These are phyloP conservation scores for Barnettozyma pratensis DNA, from an alignment of 805 yeast genomes.

Conservation along the genomic window DNA sequence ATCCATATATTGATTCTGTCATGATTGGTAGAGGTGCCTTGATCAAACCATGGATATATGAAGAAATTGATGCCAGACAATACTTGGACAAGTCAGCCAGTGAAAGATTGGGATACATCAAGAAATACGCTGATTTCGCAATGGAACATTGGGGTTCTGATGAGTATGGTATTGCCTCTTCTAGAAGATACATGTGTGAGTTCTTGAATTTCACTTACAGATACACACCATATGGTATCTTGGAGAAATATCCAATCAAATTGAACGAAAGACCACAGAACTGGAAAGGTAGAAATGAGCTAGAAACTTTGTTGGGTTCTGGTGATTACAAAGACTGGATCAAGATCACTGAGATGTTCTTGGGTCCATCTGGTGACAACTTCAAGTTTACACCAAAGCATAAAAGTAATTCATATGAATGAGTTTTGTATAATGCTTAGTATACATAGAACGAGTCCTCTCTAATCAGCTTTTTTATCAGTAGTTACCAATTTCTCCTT, in stretches of 20 bases:
- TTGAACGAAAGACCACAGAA: conserved; percentile 90
- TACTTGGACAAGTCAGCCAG: conserved; percentile 85
- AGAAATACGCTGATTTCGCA: conserved; percentile 70
- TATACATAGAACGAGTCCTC: no score
- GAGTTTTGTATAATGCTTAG: background rate
- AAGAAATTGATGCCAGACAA: conserved; percentile 87
- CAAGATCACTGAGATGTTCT: conserved; percentile 89
- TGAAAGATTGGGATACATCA: conserved; percentile 77
- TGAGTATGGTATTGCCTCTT: conserved; percentile 83
- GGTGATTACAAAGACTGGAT: conserved; percentile 92
- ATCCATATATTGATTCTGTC: conserved; percentile 78
- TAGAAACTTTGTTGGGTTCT: conserved; percentile 86
- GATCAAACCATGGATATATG: conserved; percentile 98
- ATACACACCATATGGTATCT: conserved; percentile 89
- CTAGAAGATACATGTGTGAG: conserved; percentile 91
- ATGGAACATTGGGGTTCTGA: conserved; percentile 98
- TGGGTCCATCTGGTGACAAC: conserved; percentile 74
- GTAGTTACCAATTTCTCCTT: conserved; percentile 1
- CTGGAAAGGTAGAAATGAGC: conserved; percentile 89
- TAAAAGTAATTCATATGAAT: conserved; percentile 76
- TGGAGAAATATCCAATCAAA: conserved; percentile 83
- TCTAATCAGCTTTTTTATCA: conserved; percentile 10
- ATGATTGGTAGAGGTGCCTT: conserved; percentile 98
- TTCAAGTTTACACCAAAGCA: conserved; percentile 91
- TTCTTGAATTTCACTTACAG: conserved; percentile 91